Evolutionary conservation across 2,329 filamentous ascomycete species (phyloP), one percentile per base, ranked within the genome.

Genomic region (Penicillium sumatraense): DNA sequence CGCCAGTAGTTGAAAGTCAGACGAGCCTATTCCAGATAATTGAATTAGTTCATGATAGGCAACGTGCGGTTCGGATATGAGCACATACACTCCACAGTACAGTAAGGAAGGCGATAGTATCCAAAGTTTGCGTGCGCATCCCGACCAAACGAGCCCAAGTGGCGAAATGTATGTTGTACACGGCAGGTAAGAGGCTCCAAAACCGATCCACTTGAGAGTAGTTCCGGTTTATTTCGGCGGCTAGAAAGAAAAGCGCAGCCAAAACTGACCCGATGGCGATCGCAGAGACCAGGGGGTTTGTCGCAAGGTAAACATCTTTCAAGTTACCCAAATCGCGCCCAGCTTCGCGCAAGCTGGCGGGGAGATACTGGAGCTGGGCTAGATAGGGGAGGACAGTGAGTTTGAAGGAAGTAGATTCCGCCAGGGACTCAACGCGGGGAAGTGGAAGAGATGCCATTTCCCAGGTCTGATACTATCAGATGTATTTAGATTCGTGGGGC

Each of bases 1-100:
- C 95, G 89, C 88, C 90, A 96, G 78, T 97, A 99, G 77, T 99
- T 99, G 81, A 85, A 98, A 2, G 93, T 98, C 75, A 99, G 79
- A 10, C 95, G 89, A 54, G 78, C 72, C 90, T 92, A 62, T 18
- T 46, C 14, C 44, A 26, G 24, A 46, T 57, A 57, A 74, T 44
- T 70, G 49, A 38, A 20, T 54, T 42, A 36, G 48, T 31, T 47
- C 49, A 49, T 29, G 10, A 38, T 40, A n/a, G 10, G 33, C 23
- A 41, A 45, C 21, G 29, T 18, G 46, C 46, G 8, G 0, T 18
- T 16, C 13, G 8, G 8, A 14, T 5, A 33, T 9, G 27, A 4
- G 21, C 2, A 69, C 88, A 75, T 78, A 92, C 89, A 74, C 89
- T 90, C 95, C 95, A 99, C 8, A 93, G 65, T 1, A 83, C 75